Conservation (phyloP, 2,329 filamentous ascomycete species). For the Fusarium floridanum region DNA sequence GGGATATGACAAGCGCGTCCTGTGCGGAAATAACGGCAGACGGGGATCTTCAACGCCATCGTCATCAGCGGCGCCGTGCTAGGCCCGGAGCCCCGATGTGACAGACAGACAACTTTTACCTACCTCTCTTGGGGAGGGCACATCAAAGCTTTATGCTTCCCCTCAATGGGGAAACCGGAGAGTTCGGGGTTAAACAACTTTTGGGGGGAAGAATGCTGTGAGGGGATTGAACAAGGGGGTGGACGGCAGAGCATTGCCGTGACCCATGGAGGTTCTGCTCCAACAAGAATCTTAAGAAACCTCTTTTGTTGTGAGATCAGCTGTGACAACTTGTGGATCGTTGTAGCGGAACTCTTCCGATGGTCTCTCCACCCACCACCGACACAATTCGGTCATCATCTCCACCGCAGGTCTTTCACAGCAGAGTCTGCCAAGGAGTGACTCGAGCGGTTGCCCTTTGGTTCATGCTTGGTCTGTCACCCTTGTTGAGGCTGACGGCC, state of each 20-base stretch:
- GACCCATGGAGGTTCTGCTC: conserved; percentile 15
- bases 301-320: conserved; percentile 7
- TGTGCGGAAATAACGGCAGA: conserved; percentile 37
- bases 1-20: neutral
- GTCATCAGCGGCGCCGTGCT: conserved; percentile 20
- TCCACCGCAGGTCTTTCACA: conserved; percentile 10
- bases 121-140: neutral
- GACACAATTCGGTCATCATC: conserved; percentile 23
- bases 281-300: conserved; percentile 25
- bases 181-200: neutral
- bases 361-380: conserved; percentile 26
- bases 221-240: conserved; percentile 31
- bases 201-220: conserved; percentile 12
- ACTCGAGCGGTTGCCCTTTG: conserved; percentile 10
- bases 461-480: neutral
- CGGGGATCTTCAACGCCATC: conserved; percentile 11
- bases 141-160: conserved; percentile 34
- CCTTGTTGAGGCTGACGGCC: conserved; percentile 29
- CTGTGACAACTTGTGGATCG: conserved; percentile 10
- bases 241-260: conserved; percentile 25
- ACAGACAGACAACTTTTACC: conserved; percentile 3
- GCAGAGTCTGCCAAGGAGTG: neutral
- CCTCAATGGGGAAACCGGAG: conserved; percentile 27
- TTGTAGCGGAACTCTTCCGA: conserved; percentile 29
- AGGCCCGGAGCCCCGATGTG: conserved; percentile 11